A percentile compares a stretch with the other conserved stretches of the same genome.
These are phyloP conservation scores for Xylaria sp. DNA, from an alignment of 2,329 filamentous ascomycete species.

Conservation along the genomic window DNA sequence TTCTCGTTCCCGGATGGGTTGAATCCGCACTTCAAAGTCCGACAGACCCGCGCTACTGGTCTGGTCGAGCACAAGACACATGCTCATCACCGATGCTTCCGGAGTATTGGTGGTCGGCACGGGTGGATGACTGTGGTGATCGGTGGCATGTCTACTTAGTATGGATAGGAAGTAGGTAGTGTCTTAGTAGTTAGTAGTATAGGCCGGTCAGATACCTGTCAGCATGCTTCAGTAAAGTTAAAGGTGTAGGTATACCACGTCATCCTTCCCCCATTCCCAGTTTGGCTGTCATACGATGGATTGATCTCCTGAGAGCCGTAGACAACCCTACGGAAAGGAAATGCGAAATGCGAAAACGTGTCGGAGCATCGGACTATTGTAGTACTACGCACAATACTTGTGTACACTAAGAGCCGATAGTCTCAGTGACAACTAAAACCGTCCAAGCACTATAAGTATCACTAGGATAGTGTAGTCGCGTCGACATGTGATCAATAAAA, in stretches of 20 bases:
- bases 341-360: not conserved
- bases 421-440: not conserved
- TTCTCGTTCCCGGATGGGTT: conserved; percentile 3
- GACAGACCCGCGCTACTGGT: conserved; percentile 2
- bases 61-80: not conserved
- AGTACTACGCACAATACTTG: not conserved
- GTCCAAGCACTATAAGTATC: not conserved
- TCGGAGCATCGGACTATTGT: not conserved
- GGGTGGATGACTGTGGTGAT: not conserved
- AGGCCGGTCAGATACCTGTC: conserved; percentile 5
- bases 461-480: not conserved
- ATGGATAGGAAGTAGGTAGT: not conserved
- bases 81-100: conserved; percentile 26
- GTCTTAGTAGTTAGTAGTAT: not conserved
- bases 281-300: conserved; percentile 21
- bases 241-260: not conserved
- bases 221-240: not conserved
- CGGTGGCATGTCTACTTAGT: not conserved
- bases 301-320: conserved; percentile 2
- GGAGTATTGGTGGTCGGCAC: not conserved
- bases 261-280: not conserved
- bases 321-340: not conserved
- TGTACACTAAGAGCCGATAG: not conserved
- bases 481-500: not conserved
- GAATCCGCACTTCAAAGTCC: not conserved